Conservation (phyloP, 2,329 filamentous ascomycete species). For the Penicillium occitanis region DNA sequence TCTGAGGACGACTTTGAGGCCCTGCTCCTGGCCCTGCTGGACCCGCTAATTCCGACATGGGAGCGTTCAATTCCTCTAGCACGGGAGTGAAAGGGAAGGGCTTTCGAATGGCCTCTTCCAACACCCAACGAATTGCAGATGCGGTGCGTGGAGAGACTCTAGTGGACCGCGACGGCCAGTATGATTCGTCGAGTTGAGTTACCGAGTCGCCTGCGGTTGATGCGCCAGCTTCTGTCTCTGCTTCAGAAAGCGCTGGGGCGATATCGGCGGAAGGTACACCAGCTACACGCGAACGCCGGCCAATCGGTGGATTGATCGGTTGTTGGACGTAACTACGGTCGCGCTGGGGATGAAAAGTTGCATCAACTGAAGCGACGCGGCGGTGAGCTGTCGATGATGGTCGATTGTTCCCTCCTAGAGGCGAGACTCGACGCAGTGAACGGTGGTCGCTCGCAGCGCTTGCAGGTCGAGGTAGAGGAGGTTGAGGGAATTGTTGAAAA, state of each 20-base stretch:
- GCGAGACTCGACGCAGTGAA: constrained; percentile 54
- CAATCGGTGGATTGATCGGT: constrained; percentile 20
- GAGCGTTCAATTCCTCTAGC: constrained; percentile 80
- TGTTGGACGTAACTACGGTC: constrained; percentile 35
- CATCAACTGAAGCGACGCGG: constrained; percentile 48
- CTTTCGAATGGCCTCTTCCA: constrained; percentile 84
- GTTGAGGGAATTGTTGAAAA: constrained; percentile 8
- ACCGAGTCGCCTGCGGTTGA: constrained; percentile 35
- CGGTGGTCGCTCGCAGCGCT: constrained; percentile 55
- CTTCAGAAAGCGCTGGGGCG: constrained; percentile 36
- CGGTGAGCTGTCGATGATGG: constrained; percentile 34
- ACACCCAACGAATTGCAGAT: constrained; percentile 84
- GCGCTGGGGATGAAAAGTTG: constrained; percentile 32
- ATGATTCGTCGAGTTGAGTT: constrained; percentile 42
- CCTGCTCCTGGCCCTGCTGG: constrained; percentile 49
- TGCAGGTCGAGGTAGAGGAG: constrained; percentile 47
- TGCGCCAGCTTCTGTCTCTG: constrained; percentile 34
- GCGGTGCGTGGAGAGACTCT: constrained; percentile 81
- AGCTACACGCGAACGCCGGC: constrained; percentile 10
- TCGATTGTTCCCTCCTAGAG: constrained; percentile 49
- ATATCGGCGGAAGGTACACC: constrained; percentile 26
- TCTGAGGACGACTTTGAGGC: constrained; percentile 57
- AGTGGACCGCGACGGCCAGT: constrained; percentile 52
- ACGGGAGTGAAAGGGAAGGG: constrained; percentile 83
- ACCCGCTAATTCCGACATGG: constrained; percentile 82